Conservation (phyloP, 2,329 filamentous ascomycete genomes). For the Fusarium oligoseptatum region DNA sequence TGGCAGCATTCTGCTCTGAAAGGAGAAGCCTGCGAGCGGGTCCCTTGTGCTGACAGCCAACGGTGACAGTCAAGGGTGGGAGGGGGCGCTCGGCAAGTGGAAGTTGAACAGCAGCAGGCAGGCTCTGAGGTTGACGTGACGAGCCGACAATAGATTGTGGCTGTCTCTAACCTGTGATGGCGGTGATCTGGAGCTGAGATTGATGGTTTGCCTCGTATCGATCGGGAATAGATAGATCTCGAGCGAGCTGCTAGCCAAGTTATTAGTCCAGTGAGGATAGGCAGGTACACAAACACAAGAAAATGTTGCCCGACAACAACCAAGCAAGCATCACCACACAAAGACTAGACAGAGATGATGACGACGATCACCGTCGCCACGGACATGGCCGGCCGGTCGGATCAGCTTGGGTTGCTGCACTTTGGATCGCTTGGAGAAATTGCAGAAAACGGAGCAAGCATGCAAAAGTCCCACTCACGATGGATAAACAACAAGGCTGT, state of each 20-base stretch:
- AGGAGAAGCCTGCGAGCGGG: background rate
- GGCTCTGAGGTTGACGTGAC: conserved; percentile 19
- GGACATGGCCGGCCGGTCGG: conserved; percentile 27
- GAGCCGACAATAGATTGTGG: conserved; percentile 29
- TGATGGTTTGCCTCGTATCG: conserved; percentile 7
- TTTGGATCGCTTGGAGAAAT: conserved; percentile 20
- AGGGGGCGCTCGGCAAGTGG: conserved; percentile 7
- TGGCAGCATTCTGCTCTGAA: background rate
- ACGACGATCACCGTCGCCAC: conserved; percentile 4
- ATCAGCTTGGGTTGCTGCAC: background rate
- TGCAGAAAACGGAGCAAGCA: conserved; percentile 21
- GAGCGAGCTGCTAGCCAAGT: background rate
- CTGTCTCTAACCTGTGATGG: background rate
- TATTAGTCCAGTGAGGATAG: background rate
- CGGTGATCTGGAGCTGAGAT: background rate
- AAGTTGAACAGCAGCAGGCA: conserved; percentile 11
- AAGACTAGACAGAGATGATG: conserved; percentile 2
- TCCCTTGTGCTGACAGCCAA: conserved; percentile 4
- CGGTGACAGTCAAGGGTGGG: background rate
- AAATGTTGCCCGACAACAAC: background rate
- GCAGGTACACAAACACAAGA: background rate
- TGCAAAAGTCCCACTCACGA: conserved; percentile 33
- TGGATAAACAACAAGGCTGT: conserved; percentile 27
- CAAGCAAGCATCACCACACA: background rate
- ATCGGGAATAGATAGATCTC: conserved; percentile 22